A percentile compares a stretch with the other conserved stretches of the same genome.
These are phyloP conservation scores for Dovyalis caffra DNA, from an alignment of 345 rosid genomes.

Conservation along the genomic window DNA sequence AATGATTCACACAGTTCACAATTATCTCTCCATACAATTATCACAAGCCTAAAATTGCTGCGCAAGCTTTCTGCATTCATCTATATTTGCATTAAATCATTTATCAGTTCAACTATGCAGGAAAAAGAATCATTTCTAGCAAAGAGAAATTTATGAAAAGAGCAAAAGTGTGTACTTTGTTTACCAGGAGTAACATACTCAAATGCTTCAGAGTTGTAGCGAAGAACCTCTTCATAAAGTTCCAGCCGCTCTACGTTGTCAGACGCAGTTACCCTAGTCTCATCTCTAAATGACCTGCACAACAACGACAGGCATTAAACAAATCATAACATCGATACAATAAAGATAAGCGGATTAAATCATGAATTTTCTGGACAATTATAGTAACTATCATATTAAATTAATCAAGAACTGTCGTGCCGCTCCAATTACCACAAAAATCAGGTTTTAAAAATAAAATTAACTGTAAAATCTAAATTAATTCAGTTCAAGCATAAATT, in stretches of 20 bases:
- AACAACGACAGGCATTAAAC: not conserved
- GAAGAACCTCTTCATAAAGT: constrained; percentile 67
- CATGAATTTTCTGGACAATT: too few relatives aligned
- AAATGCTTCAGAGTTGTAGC: constrained; percentile 65
- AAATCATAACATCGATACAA: too few relatives aligned
- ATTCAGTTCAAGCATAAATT: too few relatives aligned
- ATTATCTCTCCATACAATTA: not conserved
- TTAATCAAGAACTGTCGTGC: too few relatives aligned
- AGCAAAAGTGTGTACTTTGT: constrained; percentile 40
- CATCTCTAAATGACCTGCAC: constrained; percentile 67
- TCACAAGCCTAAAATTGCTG: not conserved
- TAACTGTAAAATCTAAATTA: too few relatives aligned
- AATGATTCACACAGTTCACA: not conserved
- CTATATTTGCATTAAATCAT: not conserved
- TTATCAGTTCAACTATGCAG: not conserved
- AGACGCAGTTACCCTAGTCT: constrained; percentile 30
- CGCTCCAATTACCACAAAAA: too few relatives aligned
- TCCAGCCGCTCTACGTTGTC: constrained; percentile 46
- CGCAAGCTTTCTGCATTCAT: not conserved
- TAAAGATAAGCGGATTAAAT: too few relatives aligned
- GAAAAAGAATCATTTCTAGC: not conserved
- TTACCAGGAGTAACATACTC: constrained; percentile 85
- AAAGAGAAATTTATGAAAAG: constrained; percentile 4
- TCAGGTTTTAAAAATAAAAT: too few relatives aligned
- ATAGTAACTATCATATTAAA: too few relatives aligned